A percentile compares a stretch with the other conserved stretches of the same genome.
Conservation (phyloP, 495 filamentous ascomycete genomes). For the Annulohypoxylon bovei region DNA sequence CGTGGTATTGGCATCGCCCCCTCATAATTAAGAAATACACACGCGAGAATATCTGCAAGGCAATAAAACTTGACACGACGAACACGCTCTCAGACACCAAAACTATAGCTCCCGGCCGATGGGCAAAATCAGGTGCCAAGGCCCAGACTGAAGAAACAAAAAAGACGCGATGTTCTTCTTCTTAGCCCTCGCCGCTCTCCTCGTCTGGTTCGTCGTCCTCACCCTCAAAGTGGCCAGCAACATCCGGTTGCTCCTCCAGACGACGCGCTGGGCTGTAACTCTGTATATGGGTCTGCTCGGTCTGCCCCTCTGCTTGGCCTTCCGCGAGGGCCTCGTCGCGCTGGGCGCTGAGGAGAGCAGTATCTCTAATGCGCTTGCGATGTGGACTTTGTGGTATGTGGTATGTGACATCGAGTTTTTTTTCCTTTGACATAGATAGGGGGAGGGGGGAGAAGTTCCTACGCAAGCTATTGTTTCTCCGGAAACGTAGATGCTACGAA, state of each 20-base stretch:
- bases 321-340: conserved; percentile 25
- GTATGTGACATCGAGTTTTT: neutral
- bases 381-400: conserved; percentile 19
- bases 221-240: conserved; percentile 8
- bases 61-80: neutral
- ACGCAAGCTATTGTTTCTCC: no score
- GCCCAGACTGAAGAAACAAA: neutral
- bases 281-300: conserved; percentile 25
- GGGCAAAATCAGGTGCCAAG: neutral
- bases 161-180: conserved; percentile 12
- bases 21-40: neutral
- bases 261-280: conserved; percentile 20
- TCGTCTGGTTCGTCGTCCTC: conserved; percentile 26
- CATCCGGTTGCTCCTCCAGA: conserved; percentile 8
- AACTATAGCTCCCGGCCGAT: neutral
- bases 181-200: conserved; percentile 1
- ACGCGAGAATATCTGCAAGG: neutral
- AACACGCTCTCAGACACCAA: neutral
- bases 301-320: conserved; percentile 6
- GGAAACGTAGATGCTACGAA: no score
- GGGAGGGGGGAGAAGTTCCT: no score
- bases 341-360: neutral
- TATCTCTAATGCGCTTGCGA: neutral
- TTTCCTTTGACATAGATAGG: neutral
- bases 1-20: neutral